phyloP scores from a whole-genome alignment of 176 grass and related monocot genomes.

The Oryza glaberrima region DNA sequence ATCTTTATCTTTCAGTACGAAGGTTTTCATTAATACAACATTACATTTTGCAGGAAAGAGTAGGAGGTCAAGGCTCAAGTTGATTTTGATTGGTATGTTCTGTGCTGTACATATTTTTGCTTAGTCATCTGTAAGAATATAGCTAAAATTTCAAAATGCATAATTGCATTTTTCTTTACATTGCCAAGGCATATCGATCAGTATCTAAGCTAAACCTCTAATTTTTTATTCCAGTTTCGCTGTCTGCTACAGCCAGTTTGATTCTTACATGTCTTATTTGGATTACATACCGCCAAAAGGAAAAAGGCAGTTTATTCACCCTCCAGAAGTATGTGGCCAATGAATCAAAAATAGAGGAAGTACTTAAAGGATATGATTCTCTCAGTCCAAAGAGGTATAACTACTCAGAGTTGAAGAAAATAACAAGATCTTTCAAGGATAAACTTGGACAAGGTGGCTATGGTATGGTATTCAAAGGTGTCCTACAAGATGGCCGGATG shows the following conservation, averaged over 20 bases:
- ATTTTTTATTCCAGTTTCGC: neutral
- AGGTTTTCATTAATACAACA: neutral
- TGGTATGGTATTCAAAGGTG: constrained; percentile 15
- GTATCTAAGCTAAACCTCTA: no score
- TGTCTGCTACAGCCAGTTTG: neutral
- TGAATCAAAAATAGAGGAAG: neutral
- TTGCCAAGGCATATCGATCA: no score
- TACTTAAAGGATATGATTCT: neutral
- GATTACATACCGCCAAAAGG: neutral
- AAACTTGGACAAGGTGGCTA: constrained; percentile 26
- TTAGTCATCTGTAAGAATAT: neutral
- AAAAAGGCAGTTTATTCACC: neutral
- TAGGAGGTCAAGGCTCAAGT: neutral
- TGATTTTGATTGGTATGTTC: neutral
- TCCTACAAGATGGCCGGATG: constrained; percentile 6
- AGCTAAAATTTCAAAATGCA: no score
- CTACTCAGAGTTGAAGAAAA: constrained; percentile 18
- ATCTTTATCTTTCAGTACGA: no score
- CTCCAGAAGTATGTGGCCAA: neutral
- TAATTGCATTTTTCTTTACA: no score
- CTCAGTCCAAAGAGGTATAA: constrained; percentile 28
- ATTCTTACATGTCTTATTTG: neutral
- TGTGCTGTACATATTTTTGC: neutral
- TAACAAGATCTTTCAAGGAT: constrained; percentile 27
- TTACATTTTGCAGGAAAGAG: neutral